Base-by-base conservation (phyloP, 78 protist genomes). In the Pelomyxa schiedti region DNA sequence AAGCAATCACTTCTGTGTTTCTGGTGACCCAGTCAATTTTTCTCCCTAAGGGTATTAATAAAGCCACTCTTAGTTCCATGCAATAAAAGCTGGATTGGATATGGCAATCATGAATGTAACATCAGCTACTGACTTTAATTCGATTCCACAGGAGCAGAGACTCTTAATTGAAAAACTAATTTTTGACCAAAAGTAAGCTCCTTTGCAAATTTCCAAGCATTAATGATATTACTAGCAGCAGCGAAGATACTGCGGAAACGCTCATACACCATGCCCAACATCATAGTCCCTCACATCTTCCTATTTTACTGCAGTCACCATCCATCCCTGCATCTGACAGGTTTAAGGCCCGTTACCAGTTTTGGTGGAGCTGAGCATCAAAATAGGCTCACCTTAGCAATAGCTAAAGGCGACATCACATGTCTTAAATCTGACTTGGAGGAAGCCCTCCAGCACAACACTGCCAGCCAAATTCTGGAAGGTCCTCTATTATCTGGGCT, bases 41-140 rank as follows among this genome's bases (percentile, higher is more conserved):
- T 16, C 58, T 47, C 32, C 75, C 22, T 42, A 40, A 24, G 0
- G 69, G 24, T 40, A 26, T 24, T 67, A 67, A 39, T 24, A 24
- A 67, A 24, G 36, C 71, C 71, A 38, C 24, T 39, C 77, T 4
- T 41, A 77, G 42, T 92, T 78, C 63, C 87, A 93, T 77, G 94
- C 95, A 1, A 92, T 84, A 79, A 40, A 42, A n/a, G 87, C 86
- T 32, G 97, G 97, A 52, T 86, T 97, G 95, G 96, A 95, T 74
- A 92, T 96, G 96, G 99, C 96, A 67, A 96, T 97, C 42, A 98
- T 97, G 41, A 97, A 97, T 72, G 98, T 98, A 1, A 98, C 98
- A 28, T 81, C 69, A 6, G 75, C 96, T 32, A 95, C 96, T 8
- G 67, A 94, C 79, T 95, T 94, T 81, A 81, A 77, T 35, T 95